Percentiles rank a stretch among this genome's conserved stretches.
phyloP scores from a whole-genome alignment of 192 early-diverging fungal species.

The Coemansia sp. region DNA sequence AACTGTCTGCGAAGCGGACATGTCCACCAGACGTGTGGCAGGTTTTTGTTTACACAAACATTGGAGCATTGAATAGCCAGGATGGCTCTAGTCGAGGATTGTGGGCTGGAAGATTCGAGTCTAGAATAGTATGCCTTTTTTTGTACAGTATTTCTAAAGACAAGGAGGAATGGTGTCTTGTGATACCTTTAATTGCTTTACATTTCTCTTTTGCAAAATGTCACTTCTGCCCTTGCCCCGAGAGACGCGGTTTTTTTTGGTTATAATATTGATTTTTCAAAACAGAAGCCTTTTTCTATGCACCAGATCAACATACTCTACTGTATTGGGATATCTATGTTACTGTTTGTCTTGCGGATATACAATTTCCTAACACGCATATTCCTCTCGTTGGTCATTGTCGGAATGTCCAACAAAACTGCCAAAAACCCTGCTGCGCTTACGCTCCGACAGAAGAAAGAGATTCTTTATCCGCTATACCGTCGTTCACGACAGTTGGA shows the following conservation, averaged over 20 bases:
- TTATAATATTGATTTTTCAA: too few species aligned
- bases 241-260: too few species aligned
- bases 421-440: neutral
- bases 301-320: too few species aligned
- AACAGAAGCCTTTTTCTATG: too few species aligned
- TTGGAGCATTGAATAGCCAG: too few species aligned
- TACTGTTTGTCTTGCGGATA: neutral
- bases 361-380: neutral
- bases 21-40: too few species aligned
- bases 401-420: neutral
- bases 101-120: neutral
- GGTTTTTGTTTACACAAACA: too few species aligned
- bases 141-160: neutral
- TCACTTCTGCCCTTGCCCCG: too few species aligned
- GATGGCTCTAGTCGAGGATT: too few species aligned
- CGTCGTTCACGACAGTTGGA: conserved; percentile 37
- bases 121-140: neutral
- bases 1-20: too few species aligned
- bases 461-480: conserved; percentile 19
- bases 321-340: neutral
- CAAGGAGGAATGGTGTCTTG: neutral
- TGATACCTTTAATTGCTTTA: too few species aligned
- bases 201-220: too few species aligned
- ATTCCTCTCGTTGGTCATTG: neutral
- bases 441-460: conserved; percentile 23